These are phyloP conservation scores for Penicillium egyptiacum DNA, from an alignment of 495 filamentous ascomycete genomes.

Conservation along the genomic window DNA sequence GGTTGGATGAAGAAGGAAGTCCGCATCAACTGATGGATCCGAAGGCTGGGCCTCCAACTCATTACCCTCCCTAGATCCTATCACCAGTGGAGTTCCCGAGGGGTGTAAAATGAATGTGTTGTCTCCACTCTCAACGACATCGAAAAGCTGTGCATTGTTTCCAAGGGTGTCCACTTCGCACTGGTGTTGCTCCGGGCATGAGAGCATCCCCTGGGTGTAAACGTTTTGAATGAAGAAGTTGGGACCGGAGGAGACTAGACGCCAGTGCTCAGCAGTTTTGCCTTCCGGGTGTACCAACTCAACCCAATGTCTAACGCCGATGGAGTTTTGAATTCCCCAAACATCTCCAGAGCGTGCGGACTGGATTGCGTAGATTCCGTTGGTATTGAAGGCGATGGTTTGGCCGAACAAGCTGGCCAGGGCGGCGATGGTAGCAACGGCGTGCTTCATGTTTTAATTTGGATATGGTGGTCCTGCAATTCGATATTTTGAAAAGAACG, in stretches of 20 bases:
- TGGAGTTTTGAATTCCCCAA: not conserved
- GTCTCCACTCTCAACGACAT: not conserved
- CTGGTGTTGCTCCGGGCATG: not conserved
- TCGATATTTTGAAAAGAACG: not conserved
- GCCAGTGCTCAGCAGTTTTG: not conserved
- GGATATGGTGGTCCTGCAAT: not conserved
- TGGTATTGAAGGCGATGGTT: not conserved
- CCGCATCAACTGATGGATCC: not conserved
- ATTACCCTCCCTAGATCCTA: not conserved
- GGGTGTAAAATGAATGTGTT: not conserved
- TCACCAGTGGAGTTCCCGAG: not conserved
- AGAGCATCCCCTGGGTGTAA: not conserved
- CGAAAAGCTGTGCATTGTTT: not conserved
- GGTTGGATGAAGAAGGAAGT: not conserved
- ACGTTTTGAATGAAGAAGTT: not conserved
- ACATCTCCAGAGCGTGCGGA: not conserved
- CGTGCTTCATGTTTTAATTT: not conserved
- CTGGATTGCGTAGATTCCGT: not conserved
- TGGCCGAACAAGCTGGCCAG: not conserved
- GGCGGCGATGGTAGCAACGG: not conserved
- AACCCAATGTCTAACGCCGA: not conserved
- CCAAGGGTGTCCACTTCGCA: not conserved
- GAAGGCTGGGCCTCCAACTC: not conserved
- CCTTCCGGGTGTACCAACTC: not conserved
- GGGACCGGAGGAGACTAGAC: not conserved